Base-by-base conservation (phyloP, 2,329 filamentous ascomycete species). In the Catunica adiposa region DNA sequence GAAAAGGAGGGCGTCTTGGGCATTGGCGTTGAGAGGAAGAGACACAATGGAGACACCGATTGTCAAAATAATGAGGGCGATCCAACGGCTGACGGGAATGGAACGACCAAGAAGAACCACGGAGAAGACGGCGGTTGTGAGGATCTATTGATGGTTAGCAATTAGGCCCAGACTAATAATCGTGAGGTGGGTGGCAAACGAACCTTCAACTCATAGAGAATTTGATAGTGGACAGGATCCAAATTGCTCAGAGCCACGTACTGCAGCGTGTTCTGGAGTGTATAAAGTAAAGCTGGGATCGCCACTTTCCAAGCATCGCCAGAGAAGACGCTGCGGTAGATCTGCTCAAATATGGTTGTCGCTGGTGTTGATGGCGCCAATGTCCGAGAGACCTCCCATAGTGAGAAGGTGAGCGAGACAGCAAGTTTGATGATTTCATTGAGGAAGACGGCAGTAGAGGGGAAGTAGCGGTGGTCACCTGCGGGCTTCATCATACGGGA, bases 251-350 rank as follows among this genome's bases (percentile, higher is more conserved):
- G 80, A 1, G 88, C 90, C 54, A 94, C 78, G 64, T 96, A 98
- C 67, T 96, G 88, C 55, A 97, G 71, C n/a, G 86, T 85, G 65
- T 96, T 97, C 64, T 96, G 88, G 26, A 96, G 67, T 0, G 90
- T 95, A 66, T 95, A 97, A 1, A 97, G 74, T 3, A 81, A 76
- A 3, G 90, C 92, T 0, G 90, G 92, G 44, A 97, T 82, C 7
- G 87, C 88, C 60, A 98, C 71, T 68, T 95, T 95, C 90, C 90
- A 97, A 62, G 89, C 89, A 65, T 97, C 92, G 8, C 84, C 83
- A 0, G 84, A 83, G 65, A 97, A 94, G 15, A 96, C 84, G 29
- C 82, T 80, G 62, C 79, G 82, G 64, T 83, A 85, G 23, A 97
- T 79, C 64, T 88, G 83, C 63, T 82, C 78, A 64, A 94, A 86